phyloP scores from a whole-genome alignment of 192 early-diverging fungal genomes.

The Helicostylum pulchrum region DNA sequence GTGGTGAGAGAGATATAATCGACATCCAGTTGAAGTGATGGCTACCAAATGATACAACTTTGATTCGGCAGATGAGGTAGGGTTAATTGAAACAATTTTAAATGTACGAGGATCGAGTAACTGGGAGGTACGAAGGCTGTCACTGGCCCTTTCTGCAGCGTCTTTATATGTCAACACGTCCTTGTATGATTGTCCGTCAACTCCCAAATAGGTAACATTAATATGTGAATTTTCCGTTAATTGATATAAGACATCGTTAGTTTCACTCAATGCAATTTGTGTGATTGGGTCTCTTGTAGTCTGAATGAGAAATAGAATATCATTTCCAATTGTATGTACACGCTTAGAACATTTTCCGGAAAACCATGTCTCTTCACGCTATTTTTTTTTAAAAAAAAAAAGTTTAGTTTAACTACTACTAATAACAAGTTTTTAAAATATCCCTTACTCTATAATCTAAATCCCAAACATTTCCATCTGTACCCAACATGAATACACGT shows the following conservation, averaged over 20 bases:
- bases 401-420: background rate
- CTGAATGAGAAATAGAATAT: conserved; percentile 51
- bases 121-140: background rate
- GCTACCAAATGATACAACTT: conserved; percentile 69
- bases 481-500: conserved; percentile 87
- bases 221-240: conserved; percentile 66
- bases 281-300: conserved; percentile 52
- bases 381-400: background rate
- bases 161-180: too few species aligned
- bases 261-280: conserved; percentile 65
- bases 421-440: background rate
- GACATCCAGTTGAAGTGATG: conserved; percentile 70
- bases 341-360: conserved; percentile 69
- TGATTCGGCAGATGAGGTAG: conserved; percentile 64
- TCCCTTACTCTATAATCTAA: conserved; percentile 69
- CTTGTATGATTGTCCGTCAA: conserved; percentile 33
- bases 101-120: conserved; percentile 33
- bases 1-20: conserved; percentile 70
- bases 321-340: conserved; percentile 1
- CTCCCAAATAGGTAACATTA: conserved; percentile 61
- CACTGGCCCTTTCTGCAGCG: too few species aligned
- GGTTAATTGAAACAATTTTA: conserved; percentile 73
- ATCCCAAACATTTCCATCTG: conserved; percentile 86
- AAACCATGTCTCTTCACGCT: conserved; percentile 84
- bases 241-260: conserved; percentile 69